Conservation (phyloP, 805 yeast genomes). For the Kodamaea nitidulidarum region DNA sequence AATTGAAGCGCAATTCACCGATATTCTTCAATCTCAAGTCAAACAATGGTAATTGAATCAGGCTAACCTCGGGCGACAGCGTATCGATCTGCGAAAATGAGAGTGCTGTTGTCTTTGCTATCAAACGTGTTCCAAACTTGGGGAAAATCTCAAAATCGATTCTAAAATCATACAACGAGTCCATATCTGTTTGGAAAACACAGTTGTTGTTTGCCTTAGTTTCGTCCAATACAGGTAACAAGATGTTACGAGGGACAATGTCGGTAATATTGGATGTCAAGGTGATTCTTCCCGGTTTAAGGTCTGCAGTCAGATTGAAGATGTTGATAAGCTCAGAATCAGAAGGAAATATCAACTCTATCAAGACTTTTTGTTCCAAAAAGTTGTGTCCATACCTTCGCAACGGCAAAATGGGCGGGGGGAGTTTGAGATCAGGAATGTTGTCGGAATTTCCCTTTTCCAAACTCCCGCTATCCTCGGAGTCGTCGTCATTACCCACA, state of each 20-base stretch:
- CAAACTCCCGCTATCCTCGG: slow-evolving; percentile 36
- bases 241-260: slow-evolving; percentile 80
- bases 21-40: slow-evolving; percentile 77
- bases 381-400: slow-evolving; percentile 95
- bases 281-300: slow-evolving; percentile 77
- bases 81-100: slow-evolving; percentile 43
- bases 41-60: slow-evolving; percentile 64
- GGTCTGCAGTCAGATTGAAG: slow-evolving; percentile 38
- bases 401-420: slow-evolving; percentile 94
- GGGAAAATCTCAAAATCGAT: slow-evolving; percentile 91
- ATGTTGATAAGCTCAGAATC: slow-evolving; percentile 45
- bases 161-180: slow-evolving; percentile 57
- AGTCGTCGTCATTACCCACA: slow-evolving; percentile 27
- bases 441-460: slow-evolving; percentile 49
- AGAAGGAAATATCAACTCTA: slow-evolving; percentile 67
- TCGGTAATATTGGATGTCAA: slow-evolving; percentile 73
- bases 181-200: slow-evolving; percentile 78
- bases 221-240: slow-evolving; percentile 68
- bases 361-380: slow-evolving; percentile 80
- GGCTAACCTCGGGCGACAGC: slow-evolving; percentile 37
- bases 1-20: slow-evolving; percentile 74
- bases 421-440: slow-evolving; percentile 86
- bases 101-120: slow-evolving; percentile 84
- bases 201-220: slow-evolving; percentile 49
- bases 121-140: slow-evolving; percentile 86